Evolutionary conservation across 1,139 yeast genomes (phyloP).

Genomic region (Suhomyces bolitotheri): DNA sequence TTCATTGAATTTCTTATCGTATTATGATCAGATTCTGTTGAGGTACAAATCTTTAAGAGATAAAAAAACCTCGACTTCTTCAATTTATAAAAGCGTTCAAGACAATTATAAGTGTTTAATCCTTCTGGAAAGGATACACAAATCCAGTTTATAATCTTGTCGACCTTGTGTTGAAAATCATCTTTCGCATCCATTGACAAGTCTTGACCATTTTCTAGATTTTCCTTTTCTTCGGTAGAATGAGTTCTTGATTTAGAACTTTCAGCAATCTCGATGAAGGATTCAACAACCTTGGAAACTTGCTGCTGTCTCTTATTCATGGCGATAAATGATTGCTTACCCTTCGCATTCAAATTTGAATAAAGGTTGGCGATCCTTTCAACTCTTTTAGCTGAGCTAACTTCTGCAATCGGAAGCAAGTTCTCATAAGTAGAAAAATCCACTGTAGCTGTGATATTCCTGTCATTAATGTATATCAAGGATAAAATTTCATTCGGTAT

Average conservation of each 20-base stretch:
- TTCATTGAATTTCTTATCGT: constrained; percentile 61
- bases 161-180: constrained; percentile 34
- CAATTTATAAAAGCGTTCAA: constrained; percentile 52
- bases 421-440: constrained; percentile 63
- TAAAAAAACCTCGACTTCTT: constrained; percentile 60
- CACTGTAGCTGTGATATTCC: constrained; percentile 63
- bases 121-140: constrained; percentile 57
- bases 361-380: constrained; percentile 53
- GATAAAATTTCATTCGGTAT: constrained; percentile 71
- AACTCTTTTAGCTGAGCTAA: constrained; percentile 49
- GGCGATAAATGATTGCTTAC: constrained; percentile 66
- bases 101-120: constrained; percentile 45
- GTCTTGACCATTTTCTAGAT: constrained; percentile 3
- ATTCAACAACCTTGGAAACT: constrained; percentile 42
- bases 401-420: constrained; percentile 55
- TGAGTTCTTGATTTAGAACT: constrained; percentile 14
- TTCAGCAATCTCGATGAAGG: constrained; percentile 37
- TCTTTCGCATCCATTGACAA: constrained; percentile 33
- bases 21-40: constrained; percentile 60
- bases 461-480: constrained; percentile 74
- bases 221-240: constrained; percentile 14
- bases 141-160: constrained; percentile 66
- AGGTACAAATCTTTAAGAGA: constrained; percentile 54
- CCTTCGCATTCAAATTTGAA: constrained; percentile 52
- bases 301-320: constrained; percentile 69